Evolutionary conservation across 1,284 basidiomycete species (phyloP).

Genomic region (Exobasidium cylindrosporum): DNA sequence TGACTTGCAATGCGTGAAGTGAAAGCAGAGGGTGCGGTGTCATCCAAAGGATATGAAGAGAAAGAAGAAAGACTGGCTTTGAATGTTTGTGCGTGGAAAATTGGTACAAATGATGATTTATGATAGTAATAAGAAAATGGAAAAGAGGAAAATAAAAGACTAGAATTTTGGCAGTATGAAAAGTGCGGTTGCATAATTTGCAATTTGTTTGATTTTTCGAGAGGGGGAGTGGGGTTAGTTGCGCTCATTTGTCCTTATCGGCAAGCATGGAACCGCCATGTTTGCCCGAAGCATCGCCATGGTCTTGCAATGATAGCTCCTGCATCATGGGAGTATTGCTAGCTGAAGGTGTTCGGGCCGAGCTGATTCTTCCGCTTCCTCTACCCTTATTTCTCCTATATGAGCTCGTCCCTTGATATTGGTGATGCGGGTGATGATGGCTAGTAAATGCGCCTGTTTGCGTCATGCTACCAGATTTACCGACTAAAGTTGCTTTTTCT

Average conservation of each 20-base stretch:
- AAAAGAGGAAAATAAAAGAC: too few species aligned
- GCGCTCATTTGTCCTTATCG: neutral
- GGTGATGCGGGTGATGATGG: constrained; percentile 1
- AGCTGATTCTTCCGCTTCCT: neutral
- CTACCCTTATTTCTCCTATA: neutral
- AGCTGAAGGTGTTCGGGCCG: constrained; percentile 9
- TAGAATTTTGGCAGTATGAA: too few species aligned
- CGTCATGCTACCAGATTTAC: neutral
- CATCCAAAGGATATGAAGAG: too few species aligned
- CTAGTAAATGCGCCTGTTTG: neutral
- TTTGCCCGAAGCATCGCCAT: neutral
- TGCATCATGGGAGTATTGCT: constrained; percentile 11
- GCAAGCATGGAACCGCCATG: neutral
- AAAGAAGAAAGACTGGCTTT: too few species aligned
- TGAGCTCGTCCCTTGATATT: neutral
- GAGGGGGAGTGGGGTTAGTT: too few species aligned
- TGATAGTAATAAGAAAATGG: too few species aligned
- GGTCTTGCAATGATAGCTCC: constrained; percentile 1
- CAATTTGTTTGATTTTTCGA: too few species aligned
- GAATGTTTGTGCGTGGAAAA: too few species aligned
- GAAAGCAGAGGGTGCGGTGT: too few species aligned
- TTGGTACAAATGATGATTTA: too few species aligned
- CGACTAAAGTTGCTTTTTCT: neutral
- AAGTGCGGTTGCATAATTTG: too few species aligned
- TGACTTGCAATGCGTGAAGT: too few species aligned